Evolutionary conservation across 306 rosid species (phyloP), one percentile per base, ranked within the genome.

Genomic region (Gastrolobium bilobum): DNA sequence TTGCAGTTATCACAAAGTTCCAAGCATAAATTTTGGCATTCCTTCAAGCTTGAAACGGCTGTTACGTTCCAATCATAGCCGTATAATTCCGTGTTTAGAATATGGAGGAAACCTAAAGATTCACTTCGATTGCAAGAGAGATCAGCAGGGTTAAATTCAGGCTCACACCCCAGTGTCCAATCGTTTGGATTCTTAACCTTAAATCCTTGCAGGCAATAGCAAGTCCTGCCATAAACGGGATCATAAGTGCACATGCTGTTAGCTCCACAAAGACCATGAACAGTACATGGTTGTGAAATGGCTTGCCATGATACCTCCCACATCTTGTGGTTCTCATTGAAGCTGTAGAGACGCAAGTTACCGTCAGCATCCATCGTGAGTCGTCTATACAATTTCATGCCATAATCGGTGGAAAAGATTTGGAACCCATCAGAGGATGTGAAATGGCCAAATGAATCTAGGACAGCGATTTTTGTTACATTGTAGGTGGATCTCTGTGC

Each of bases 201-300:
- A n/a, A 38, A 84, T 2, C 92, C 94, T 15, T 57, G 84, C 30
- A 88, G 38, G 79, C 92, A 88, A 20, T 76, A 80, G 77, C 94
- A 90, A 48, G 57, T 84, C 37, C 91, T 84, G 3, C 92, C 94
- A 0, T 2, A 4, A 1, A 75, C 38, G 31, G 48, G 80, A 53
- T 83, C 57, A 8, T 84, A 33, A 68, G 79, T 77, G 40, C 93
- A 90, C 75, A 86, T 43, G 61, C 91, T 87, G 40, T 86, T 90
- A 37, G 72, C 67, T 2, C 93, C 93, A 43, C 91, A 90, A 10
- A 90, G 3, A 2, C 94, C 97, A 62, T 88, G 91, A 79, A 88
- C 38, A 3, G 2, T 57, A 56, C 97, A 88, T 0, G 94, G 72
- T 2, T 85, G 40, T 0, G 48, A 0, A 61, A 76, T 8, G 10